Conservation (phyloP, 495 filamentous ascomycete species). For the Hyaloscypha hepaticicola region DNA sequence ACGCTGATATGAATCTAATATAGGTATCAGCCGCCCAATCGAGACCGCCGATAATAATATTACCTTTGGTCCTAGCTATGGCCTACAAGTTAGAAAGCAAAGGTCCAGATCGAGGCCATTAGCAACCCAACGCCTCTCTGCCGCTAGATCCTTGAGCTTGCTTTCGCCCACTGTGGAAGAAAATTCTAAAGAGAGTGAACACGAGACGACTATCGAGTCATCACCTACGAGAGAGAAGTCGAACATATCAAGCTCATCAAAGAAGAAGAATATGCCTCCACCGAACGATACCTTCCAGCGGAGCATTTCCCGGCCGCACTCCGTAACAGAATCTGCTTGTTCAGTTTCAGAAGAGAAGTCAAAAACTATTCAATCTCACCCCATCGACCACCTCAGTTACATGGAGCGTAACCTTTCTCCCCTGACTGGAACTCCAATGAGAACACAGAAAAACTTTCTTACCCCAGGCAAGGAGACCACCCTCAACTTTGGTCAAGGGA, state of each 20-base stretch:
- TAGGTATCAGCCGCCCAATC: not conserved
- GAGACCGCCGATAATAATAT: not conserved
- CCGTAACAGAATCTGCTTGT: not conserved
- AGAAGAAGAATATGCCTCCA: not conserved
- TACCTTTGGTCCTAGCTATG: not conserved
- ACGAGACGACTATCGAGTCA: not conserved
- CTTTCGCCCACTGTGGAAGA: constrained; percentile 40
- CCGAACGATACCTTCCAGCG: not conserved
- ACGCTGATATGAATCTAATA: not conserved
- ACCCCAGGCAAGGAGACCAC: not conserved
- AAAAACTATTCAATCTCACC: not conserved
- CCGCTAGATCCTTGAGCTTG: constrained; percentile 24
- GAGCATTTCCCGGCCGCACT: not conserved
- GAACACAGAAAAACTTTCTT: not conserved
- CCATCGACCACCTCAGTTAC: not conserved
- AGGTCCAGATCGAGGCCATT: constrained; percentile 30
- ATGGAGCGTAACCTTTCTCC: not conserved
- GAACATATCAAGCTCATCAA: not conserved
- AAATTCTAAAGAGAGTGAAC: constrained; percentile 18
- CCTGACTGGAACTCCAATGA: not conserved
- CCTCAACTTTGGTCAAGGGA: not conserved
- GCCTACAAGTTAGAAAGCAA: constrained; percentile 28
- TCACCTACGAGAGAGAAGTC: not conserved
- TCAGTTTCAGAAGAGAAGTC: not conserved
- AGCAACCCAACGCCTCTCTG: constrained; percentile 24